A percentile compares a stretch with the other conserved stretches of the same genome.
phyloP scores from a whole-genome alignment of 176 grass and related monocot species.

The Aegilops bicornis region DNA sequence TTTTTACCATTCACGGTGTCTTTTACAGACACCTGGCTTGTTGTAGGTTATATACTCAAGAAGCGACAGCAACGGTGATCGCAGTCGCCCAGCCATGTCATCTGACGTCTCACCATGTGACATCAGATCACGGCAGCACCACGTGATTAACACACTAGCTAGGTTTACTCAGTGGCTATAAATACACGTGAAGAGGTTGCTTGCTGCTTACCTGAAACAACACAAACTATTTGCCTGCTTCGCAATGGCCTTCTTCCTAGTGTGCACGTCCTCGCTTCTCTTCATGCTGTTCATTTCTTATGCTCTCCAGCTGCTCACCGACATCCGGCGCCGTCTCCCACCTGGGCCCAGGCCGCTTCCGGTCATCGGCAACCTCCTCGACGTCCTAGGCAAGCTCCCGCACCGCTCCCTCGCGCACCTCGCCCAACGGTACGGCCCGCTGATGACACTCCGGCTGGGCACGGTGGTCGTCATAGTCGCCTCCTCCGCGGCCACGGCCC shows the following conservation, averaged over 20 bases:
- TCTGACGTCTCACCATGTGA: no score
- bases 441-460: constrained; percentile 13
- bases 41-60: no score
- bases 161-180: not conserved
- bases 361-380: constrained; percentile 31
- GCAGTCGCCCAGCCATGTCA: no score
- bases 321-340: not conserved
- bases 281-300: no score
- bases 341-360: constrained; percentile 23
- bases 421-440: not conserved
- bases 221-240: no score
- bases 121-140: no score
- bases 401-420: constrained; percentile 21
- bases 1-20: no score
- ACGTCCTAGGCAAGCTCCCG: not conserved
- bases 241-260: constrained; percentile 13
- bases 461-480: constrained; percentile 5
- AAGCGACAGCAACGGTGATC: no score
- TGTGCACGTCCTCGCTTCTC: not conserved
- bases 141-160: no score
- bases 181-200: not conserved
- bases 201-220: not conserved
- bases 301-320: no score
- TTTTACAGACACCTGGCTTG: no score
- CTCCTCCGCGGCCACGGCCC: constrained; percentile 32